These are phyloP conservation scores for Bolboschoenus planiculmis DNA, from an alignment of 176 grass and related monocot genomes.

Conservation along the genomic window DNA sequence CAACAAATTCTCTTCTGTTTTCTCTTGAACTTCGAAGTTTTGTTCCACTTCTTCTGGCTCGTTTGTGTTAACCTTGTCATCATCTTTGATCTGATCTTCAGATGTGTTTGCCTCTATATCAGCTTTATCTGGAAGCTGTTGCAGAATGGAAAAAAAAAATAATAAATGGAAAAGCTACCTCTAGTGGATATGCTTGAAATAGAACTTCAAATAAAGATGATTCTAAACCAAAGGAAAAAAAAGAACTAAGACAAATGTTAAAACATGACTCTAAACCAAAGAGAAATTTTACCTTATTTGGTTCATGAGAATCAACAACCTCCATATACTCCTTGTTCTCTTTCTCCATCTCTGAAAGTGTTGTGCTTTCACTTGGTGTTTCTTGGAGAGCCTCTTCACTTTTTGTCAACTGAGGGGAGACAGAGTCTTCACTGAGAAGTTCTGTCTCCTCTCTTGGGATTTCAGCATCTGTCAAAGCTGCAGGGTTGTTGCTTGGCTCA, in stretches of 20 bases:
- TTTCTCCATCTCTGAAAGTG: neutral
- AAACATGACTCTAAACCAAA: neutral
- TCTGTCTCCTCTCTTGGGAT: neutral
- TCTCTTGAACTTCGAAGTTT: conserved; percentile 2
- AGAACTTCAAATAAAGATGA: neutral
- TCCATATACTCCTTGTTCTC: neutral
- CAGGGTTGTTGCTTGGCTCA: neutral
- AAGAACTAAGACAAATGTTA: neutral
- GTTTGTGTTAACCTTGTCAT: neutral
- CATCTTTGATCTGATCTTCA: too few species aligned
- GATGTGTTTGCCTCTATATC: too few species aligned
- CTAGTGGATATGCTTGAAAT: neutral
- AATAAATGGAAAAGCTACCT: neutral
- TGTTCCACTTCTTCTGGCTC: neutral
- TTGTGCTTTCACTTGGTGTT: neutral
- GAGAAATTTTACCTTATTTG: conserved; percentile 6
- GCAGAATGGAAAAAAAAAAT: neutral
- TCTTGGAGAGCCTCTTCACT: neutral
- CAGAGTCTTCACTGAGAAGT: neutral
- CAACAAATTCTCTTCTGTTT: neutral
- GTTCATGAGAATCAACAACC: neutral
- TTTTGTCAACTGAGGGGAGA: neutral
- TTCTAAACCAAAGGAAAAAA: neutral
- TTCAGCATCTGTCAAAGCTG: neutral
- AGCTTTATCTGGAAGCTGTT: too few species aligned